Conservation (phyloP, 208 protist species). For the Acanthamoeba triangularis region DNA sequence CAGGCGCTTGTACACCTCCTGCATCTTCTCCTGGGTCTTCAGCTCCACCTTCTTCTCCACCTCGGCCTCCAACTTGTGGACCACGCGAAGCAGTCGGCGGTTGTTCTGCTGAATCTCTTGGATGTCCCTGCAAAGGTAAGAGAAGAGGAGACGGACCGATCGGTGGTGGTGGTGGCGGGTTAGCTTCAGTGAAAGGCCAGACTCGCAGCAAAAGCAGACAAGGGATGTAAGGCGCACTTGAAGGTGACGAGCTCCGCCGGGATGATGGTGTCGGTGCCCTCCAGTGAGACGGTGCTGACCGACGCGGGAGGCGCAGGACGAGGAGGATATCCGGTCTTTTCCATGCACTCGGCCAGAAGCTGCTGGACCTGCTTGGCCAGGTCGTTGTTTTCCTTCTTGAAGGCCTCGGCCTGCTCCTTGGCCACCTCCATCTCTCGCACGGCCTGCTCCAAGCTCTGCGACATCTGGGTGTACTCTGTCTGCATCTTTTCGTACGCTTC, state of each 20-base stretch:
- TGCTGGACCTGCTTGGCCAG: constrained; percentile 34
- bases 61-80: not conserved
- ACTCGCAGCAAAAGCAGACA: no score
- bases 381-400: constrained; percentile 54
- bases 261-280: not conserved
- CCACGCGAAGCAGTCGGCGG: not conserved
- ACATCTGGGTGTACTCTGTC: constrained; percentile 42
- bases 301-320: not conserved
- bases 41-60: constrained; percentile 10
- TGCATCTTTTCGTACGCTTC: constrained; percentile 46
- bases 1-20: constrained; percentile 18
- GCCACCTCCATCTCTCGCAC: not conserved
- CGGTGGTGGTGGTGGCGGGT: no score
- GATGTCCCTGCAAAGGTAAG: constrained; percentile 1
- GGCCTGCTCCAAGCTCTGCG: not conserved
- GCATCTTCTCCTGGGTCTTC: constrained; percentile 35
- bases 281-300: constrained; percentile 1
- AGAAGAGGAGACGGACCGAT: no score
- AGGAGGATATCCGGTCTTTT: not conserved
- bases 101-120: constrained; percentile 55
- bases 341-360: constrained; percentile 48
- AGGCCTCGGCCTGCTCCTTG: not conserved
- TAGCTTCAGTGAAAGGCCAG: not conserved
- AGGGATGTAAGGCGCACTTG: not conserved
- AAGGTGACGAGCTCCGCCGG: constrained; percentile 3